Evolutionary conservation across 2,329 filamentous ascomycete species (phyloP).

Genomic region (Dactylonectria macrodidyma): DNA sequence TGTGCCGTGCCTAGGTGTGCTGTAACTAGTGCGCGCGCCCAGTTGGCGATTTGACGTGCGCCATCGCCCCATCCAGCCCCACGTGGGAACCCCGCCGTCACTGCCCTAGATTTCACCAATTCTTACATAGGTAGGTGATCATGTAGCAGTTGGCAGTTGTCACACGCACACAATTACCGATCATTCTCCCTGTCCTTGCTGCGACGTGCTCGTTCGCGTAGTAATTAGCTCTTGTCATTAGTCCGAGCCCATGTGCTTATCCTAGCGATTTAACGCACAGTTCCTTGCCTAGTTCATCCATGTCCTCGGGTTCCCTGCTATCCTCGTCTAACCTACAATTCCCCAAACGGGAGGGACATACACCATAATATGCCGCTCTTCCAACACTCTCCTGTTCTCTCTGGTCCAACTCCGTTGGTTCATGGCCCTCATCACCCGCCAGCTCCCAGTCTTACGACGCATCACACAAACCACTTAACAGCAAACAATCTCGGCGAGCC

Average conservation of each 20-base stretch:
- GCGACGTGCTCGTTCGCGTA: neutral
- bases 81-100: slow-evolving; percentile 17
- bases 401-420: neutral
- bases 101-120: neutral
- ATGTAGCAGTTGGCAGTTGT: neutral
- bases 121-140: too few relatives aligned
- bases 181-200: neutral
- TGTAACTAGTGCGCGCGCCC: neutral
- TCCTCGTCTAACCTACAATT: neutral
- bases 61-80: slow-evolving; percentile 15
- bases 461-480: too few relatives aligned
- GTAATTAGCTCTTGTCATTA: neutral
- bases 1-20: neutral
- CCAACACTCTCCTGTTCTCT: neutral
- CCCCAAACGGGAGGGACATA: neutral
- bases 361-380: neutral
- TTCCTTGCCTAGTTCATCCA: slow-evolving; percentile 1
- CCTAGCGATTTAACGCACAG: neutral
- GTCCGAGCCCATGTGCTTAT: neutral
- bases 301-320: neutral
- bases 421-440: neutral
- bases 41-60: neutral
- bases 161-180: slow-evolving; percentile 10
- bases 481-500: too few relatives aligned
- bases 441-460: neutral